A percentile compares a stretch with the other conserved stretches of the same genome.
Conservation (phyloP, 495 filamentous ascomycete species). For the Pyrenula massariospora region DNA sequence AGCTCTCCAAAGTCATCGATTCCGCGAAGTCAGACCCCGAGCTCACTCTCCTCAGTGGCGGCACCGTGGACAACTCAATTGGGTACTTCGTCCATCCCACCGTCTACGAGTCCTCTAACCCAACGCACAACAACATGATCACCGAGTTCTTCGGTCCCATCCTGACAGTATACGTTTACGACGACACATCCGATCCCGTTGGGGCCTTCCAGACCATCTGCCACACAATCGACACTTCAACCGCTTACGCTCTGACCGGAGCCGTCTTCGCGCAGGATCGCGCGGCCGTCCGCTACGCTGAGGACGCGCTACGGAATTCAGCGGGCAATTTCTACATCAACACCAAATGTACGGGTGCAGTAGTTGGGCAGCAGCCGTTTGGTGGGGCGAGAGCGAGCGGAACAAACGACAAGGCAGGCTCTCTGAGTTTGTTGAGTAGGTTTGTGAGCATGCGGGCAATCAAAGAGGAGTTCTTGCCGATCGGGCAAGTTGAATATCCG, state of each 20-base stretch:
- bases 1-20: constrained; percentile 44
- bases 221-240: constrained; percentile 48
- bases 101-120: constrained; percentile 54
- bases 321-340: constrained; percentile 91
- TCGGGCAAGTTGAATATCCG: constrained; percentile 61
- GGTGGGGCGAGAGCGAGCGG: constrained; percentile 77
- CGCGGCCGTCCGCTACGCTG: constrained; percentile 50
- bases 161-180: constrained; percentile 47
- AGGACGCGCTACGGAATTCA: constrained; percentile 62
- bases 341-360: constrained; percentile 84
- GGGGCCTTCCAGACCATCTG: constrained; percentile 38
- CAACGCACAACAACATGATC: constrained; percentile 47
- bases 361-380: constrained; percentile 88
- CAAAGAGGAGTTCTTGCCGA: constrained; percentile 78
- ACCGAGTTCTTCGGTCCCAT: constrained; percentile 57
- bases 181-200: constrained; percentile 31
- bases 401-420: constrained; percentile 88
- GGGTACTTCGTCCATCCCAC: constrained; percentile 61
- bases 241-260: constrained; percentile 70
- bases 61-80: constrained; percentile 43
- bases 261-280: constrained; percentile 68
- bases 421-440: constrained; percentile 56
- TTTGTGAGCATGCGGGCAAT: constrained; percentile 78
- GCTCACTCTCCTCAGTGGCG: constrained; percentile 48
- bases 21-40: constrained; percentile 49